Evolutionary conservation across 805 yeast genomes (phyloP), one percentile per base, ranked within the genome.

Genomic region (Kazachstania africana): DNA sequence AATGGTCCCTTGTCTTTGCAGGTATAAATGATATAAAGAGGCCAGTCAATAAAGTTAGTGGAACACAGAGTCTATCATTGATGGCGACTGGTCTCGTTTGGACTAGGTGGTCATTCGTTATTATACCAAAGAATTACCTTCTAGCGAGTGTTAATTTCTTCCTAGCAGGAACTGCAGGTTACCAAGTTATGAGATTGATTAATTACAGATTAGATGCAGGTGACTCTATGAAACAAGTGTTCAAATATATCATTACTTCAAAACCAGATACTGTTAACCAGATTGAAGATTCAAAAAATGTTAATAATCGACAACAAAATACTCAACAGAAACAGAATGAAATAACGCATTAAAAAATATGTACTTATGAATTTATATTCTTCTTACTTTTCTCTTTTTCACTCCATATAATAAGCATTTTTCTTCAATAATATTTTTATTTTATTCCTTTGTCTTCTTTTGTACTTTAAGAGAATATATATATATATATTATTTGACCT

Each of bases 31-130:
- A 88, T 58, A 63, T 79, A 40, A 67, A 72, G 40, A 77, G 97
- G 62, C 97, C 98, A 2, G 95, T 84, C 24, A 95, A 88, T 50
- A 77, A 78, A 48, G 67, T 88, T 30, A 77, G 91, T 23, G 95
- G 96, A 36, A 77, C 94, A 16, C 62, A 57, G 34, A 50, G 45
- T 18, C 38, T 51, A 35, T 94, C 97, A 2, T 66, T 88, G 36
- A 68, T 81, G 46, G 85, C 87, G 28, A 88, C 98, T 1, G 98
- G 96, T 34, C 73, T 74, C 33, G 84, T 88, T 47, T 88, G 98
- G 98, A 88, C 98, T 22, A 75, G 98, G 58, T 88, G 97, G 97
- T 85, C 95, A 12, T 72, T 87, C 60, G 91, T 87, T 41, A 88
- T 88, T 52, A 74, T 65, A 42, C 98, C 98, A 26, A 78, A 79